phyloP scores from a whole-genome alignment of 139 green algal species.

The Ostreobium quekettii region DNA sequence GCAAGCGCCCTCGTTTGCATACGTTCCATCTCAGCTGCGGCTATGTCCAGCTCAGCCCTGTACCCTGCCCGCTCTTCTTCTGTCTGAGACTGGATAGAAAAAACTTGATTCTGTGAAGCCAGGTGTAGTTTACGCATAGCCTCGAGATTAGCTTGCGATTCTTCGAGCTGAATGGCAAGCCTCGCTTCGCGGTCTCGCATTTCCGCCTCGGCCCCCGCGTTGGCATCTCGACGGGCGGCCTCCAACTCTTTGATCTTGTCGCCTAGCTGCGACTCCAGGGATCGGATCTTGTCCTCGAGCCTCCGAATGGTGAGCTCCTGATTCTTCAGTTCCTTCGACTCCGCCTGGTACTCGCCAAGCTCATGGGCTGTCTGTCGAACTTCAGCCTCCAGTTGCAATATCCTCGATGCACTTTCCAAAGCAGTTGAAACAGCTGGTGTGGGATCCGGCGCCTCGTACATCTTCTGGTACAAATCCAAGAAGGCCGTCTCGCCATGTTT shows the following conservation, averaged over 20 bases:
- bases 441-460: conserved; percentile 92
- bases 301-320: conserved; percentile 74
- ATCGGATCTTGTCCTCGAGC: conserved; percentile 54
- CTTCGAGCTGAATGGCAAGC: conserved; percentile 51
- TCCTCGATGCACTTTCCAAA: conserved; percentile 39
- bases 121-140: conserved; percentile 62
- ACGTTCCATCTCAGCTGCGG: conserved; percentile 43
- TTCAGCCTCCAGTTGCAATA: conserved; percentile 52
- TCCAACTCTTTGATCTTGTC: conserved; percentile 26
- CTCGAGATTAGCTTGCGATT: conserved; percentile 49
- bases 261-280: conserved; percentile 40
- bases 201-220: neutral
- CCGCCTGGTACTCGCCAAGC: conserved; percentile 75
- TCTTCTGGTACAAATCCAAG: conserved; percentile 79
- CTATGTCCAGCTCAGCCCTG: conserved; percentile 69
- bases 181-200: conserved; percentile 31
- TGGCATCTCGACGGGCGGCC: neutral
- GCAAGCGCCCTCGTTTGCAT: conserved; percentile 41
- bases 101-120: conserved; percentile 64
- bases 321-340: conserved; percentile 70
- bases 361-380: conserved; percentile 42
- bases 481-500: conserved; percentile 56
- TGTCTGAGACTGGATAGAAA: conserved; percentile 54
- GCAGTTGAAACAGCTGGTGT: conserved; percentile 45
- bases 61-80: conserved; percentile 50